phyloP scores from a whole-genome alignment of 2,329 filamentous ascomycete genomes.

The Sclerotinia glacialis region DNA sequence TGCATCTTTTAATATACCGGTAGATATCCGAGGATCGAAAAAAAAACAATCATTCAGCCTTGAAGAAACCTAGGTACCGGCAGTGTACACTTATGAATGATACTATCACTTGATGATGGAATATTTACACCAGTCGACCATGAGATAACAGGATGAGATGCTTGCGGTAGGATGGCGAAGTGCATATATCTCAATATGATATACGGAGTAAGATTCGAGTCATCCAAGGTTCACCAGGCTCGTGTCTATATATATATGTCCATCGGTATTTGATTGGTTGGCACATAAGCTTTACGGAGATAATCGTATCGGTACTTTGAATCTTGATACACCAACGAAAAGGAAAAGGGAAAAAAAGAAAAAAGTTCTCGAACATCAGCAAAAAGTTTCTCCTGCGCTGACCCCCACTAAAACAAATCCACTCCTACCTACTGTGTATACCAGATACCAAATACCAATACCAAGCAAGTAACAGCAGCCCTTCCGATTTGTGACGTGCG shows the following conservation, averaged over 20 bases:
- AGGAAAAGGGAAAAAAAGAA: neutral
- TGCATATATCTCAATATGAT: neutral
- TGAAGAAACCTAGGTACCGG: neutral
- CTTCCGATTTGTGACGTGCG: conserved; percentile 21
- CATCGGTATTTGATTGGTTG: neutral
- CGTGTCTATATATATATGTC: neutral
- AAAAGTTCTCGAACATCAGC: conserved; percentile 14
- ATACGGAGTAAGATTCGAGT: neutral
- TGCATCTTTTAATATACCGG: conserved; percentile 2
- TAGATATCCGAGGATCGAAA: conserved; percentile 1
- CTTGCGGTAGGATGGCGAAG: neutral
- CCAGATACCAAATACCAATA: neutral
- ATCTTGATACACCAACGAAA: conserved; percentile 3
- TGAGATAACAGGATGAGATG: neutral
- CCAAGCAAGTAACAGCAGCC: conserved; percentile 10
- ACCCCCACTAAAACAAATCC: conserved; percentile 5
- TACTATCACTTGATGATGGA: conserved; percentile 7
- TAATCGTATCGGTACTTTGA: neutral
- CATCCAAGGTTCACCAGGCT: no score
- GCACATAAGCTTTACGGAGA: neutral
- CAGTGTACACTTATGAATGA: no score
- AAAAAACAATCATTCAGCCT: conserved; percentile 8
- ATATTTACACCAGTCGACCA: neutral
- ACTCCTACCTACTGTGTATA: no score
- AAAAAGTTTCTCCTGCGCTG: conserved; percentile 7